These are phyloP conservation scores for Scedosporium boydii DNA, from an alignment of 2,329 filamentous ascomycete genomes.

Conservation along the genomic window DNA sequence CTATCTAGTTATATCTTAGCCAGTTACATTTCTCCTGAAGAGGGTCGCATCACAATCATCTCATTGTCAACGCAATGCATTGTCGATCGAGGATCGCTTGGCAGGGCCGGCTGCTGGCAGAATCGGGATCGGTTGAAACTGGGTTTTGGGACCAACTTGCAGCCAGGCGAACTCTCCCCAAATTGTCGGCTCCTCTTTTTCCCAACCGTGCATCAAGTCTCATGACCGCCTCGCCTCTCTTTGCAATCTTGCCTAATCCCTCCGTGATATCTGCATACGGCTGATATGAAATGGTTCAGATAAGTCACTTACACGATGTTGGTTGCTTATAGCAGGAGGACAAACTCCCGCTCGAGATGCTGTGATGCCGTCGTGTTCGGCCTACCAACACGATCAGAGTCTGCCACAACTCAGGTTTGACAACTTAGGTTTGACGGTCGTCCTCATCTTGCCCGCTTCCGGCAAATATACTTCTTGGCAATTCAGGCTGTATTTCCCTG, in stretches of 20 bases:
- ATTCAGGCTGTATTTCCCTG: conserved; percentile 3
- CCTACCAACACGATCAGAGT: background rate
- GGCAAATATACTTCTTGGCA: conserved; percentile 2
- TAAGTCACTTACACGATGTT: background rate
- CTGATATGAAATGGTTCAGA: background rate
- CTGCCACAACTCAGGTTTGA: background rate
- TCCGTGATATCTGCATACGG: background rate
- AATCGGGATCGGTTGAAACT: background rate
- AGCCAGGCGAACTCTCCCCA: background rate
- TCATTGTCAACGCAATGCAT: conserved; percentile 2
- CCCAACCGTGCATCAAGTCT: background rate
- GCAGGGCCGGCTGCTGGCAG: conserved; percentile 1
- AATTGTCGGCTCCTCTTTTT: background rate
- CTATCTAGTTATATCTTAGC: background rate
- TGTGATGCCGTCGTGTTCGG: background rate
- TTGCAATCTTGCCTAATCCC: background rate
- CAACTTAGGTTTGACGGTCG: background rate
- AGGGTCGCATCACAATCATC: background rate
- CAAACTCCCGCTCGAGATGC: background rate
- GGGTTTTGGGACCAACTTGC: background rate
- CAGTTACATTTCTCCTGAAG: background rate
- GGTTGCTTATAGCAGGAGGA: background rate
- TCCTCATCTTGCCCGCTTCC: background rate
- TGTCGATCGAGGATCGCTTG: conserved; percentile 5
- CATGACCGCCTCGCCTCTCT: background rate